Evolutionary conservation across 2,329 filamentous ascomycete genomes (phyloP).

Genomic region (Colletotrichum horii): DNA sequence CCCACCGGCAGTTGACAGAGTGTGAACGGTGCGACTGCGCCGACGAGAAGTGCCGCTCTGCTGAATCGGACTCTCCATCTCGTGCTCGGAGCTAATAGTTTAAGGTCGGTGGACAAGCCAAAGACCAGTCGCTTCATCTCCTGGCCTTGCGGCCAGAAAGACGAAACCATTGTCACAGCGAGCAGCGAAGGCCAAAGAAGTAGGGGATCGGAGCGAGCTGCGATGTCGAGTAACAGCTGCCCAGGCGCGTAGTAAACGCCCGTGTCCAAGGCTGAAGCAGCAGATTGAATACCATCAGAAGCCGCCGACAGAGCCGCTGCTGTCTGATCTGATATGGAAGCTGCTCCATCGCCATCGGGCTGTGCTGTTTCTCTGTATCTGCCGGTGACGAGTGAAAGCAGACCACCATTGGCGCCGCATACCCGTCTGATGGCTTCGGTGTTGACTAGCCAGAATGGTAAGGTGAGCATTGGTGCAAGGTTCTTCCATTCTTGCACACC

Average conservation of each 20-base stretch:
- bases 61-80: conserved; percentile 3
- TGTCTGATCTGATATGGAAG: not conserved
- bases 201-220: conserved; percentile 53
- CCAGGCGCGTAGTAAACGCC: conserved; percentile 53
- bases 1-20: conserved; percentile 42
- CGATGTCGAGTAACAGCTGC: conserved; percentile 62
- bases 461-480: conserved; percentile 40
- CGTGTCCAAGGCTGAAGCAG: conserved; percentile 31
- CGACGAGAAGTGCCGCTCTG: not conserved
- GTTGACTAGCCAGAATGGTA: conserved; percentile 55
- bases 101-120: not conserved
- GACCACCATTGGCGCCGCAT: conserved; percentile 42
- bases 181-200: conserved; percentile 45
- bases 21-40: conserved; percentile 33
- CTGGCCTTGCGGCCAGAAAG: not conserved
- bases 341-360: not conserved
- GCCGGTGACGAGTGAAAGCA: conserved; percentile 28
- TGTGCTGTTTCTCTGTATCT: not conserved
- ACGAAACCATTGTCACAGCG: not conserved
- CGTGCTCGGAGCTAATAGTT: not conserved
- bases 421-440: conserved; percentile 58
- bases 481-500: conserved; percentile 55
- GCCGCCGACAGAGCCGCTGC: not conserved
- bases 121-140: not conserved
- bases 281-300: conserved; percentile 25